These are phyloP conservation scores for Coelastrella sp. DNA, from an alignment of 139 green algal genomes.

Conservation along the genomic window DNA sequence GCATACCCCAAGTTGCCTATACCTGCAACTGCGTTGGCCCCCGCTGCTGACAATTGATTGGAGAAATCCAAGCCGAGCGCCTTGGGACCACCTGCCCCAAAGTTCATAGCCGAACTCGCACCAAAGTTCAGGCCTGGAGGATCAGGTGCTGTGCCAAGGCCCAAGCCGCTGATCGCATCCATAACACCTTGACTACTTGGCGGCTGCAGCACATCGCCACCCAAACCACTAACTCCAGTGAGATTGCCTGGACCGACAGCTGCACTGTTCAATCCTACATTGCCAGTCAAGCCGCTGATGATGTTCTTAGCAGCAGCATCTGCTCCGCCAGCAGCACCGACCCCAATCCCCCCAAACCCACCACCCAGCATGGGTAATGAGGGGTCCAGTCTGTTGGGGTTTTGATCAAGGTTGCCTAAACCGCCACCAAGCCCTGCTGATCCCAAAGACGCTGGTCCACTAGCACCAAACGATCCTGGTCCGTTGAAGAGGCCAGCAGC, in stretches of 20 bases:
- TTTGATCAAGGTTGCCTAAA: constrained; percentile 6
- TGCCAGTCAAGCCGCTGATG: not conserved
- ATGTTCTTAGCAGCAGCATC: too few relatives aligned
- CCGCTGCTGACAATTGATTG: not conserved
- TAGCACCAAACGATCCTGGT: not conserved
- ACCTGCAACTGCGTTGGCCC: not conserved
- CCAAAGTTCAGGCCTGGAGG: constrained; percentile 29
- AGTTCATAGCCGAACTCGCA: not conserved
- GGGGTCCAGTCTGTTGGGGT: constrained; percentile 4
- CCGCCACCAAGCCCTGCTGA: constrained; percentile 16
- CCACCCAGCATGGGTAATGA: not conserved
- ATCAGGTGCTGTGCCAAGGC: not conserved
- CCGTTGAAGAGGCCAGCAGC: not conserved
- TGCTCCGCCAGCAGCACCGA: too few relatives aligned
- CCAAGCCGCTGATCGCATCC: not conserved
- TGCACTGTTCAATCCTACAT: not conserved
- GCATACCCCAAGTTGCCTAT: not conserved
- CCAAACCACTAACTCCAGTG: not conserved
- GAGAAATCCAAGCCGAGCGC: not conserved
- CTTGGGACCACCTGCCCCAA: not conserved
- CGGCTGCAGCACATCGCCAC: not conserved
- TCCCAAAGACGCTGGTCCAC: not conserved
- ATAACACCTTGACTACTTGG: not conserved
- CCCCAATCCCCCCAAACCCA: constrained; percentile 16
- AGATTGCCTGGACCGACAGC: too few relatives aligned